Evolutionary conservation across 1,284 basidiomycete species (phyloP).

Genomic region (Microbotryomycetes sp.): DNA sequence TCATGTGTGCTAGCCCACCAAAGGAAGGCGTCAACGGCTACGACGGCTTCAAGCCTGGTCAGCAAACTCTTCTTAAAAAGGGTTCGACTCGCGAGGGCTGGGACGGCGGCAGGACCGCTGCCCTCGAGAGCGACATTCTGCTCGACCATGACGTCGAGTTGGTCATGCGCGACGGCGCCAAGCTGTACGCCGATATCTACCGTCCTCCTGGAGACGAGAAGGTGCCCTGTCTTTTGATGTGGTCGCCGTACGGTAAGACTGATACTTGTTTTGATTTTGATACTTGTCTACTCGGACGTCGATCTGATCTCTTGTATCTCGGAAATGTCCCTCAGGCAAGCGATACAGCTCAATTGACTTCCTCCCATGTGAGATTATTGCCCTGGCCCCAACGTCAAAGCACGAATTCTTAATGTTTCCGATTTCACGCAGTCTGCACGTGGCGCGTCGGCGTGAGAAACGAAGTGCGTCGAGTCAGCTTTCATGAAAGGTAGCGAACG

Average conservation of each 20-base stretch:
- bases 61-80: constrained; percentile 1
- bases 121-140: constrained; percentile 22
- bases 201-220: constrained; percentile 25
- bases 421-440: too few relatives aligned
- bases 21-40: constrained; percentile 9
- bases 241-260: constrained; percentile 32
- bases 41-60: constrained; percentile 1
- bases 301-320: not conserved
- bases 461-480: too few relatives aligned
- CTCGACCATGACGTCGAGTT: constrained; percentile 30
- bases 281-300: too few relatives aligned
- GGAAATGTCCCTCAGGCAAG: not conserved
- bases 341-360: constrained; percentile 14
- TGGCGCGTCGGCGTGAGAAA: too few relatives aligned
- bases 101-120: constrained; percentile 3
- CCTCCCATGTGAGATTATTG: too few relatives aligned
- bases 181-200: constrained; percentile 33
- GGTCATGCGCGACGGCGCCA: constrained; percentile 33
- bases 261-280: not conserved
- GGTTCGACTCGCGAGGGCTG: constrained; percentile 8
- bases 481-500: too few relatives aligned
- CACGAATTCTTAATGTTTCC: too few relatives aligned
- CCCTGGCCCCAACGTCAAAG: too few relatives aligned
- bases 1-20: not conserved
- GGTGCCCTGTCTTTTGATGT: constrained; percentile 31